These are phyloP conservation scores for Globisporangium barbulae DNA, from an alignment of 352 stramenopile species.

Conservation along the genomic window DNA sequence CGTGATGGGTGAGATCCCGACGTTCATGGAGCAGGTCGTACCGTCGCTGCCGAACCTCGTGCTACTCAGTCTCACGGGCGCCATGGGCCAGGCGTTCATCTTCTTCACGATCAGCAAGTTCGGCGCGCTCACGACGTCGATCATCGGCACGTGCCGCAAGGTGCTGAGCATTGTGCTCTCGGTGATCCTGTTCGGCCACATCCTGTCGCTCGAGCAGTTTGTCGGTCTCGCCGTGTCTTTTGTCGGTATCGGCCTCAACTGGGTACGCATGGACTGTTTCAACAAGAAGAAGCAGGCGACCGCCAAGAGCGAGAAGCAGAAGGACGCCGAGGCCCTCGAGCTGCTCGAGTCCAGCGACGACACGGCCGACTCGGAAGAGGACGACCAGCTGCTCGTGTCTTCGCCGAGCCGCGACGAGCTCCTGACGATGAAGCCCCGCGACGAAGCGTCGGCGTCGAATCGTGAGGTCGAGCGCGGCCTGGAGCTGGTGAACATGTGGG, in stretches of 20 bases:
- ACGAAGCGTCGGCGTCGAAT: slow-evolving; percentile 27
- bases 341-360: slow-evolving; percentile 64
- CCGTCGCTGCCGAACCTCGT: slow-evolving; percentile 62
- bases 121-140: slow-evolving; percentile 77
- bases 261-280: slow-evolving; percentile 60
- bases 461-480: slow-evolving; percentile 55
- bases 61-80: slow-evolving; percentile 71
- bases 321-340: slow-evolving; percentile 46
- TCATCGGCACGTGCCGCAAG: slow-evolving; percentile 85
- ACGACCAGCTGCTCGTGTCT: slow-evolving; percentile 22
- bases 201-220: slow-evolving; percentile 63
- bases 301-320: slow-evolving; percentile 16
- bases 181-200: slow-evolving; percentile 78
- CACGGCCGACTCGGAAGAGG: slow-evolving; percentile 59
- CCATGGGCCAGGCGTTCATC: slow-evolving; percentile 80
- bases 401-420: slow-evolving; percentile 24
- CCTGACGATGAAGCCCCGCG: slow-evolving; percentile 24
- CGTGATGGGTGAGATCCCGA: slow-evolving; percentile 60
- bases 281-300: slow-evolving; percentile 25
- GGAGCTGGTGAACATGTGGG: slow-evolving; percentile 69
- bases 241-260: slow-evolving; percentile 75
- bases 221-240: slow-evolving; percentile 66
- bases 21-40: slow-evolving; percentile 57
- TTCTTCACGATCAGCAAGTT: slow-evolving; percentile 89
- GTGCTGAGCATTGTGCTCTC: slow-evolving; percentile 85